Percentiles rank a stretch among this genome's conserved stretches.
These are phyloP conservation scores for Auriscalpium orientale DNA, from an alignment of 768 basidiomycete genomes.

Conservation along the genomic window DNA sequence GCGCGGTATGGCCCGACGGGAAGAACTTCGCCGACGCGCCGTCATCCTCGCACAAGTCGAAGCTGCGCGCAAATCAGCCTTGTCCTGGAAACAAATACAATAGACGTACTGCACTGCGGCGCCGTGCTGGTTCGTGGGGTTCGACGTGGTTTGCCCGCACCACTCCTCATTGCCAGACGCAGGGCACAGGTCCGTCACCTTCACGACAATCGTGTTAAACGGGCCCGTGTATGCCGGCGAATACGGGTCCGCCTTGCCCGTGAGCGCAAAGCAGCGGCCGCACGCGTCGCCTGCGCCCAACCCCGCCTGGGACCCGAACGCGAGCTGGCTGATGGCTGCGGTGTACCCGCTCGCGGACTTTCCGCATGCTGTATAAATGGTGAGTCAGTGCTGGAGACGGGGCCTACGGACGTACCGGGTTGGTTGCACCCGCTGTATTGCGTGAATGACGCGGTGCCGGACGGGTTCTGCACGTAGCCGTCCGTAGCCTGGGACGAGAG, in stretches of 20 bases:
- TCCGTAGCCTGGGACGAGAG: no score
- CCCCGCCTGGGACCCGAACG: slow-evolving; percentile 45
- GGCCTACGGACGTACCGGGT: slow-evolving; percentile 30
- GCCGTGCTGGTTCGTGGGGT: slow-evolving; percentile 35
- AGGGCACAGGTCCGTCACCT: slow-evolving; percentile 40
- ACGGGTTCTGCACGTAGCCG: slow-evolving; percentile 46
- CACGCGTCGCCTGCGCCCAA: slow-evolving; percentile 51
- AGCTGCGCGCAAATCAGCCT: slow-evolving; percentile 27
- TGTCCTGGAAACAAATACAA: background rate
- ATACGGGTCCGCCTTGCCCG: slow-evolving; percentile 43
- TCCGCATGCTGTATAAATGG: slow-evolving; percentile 38
- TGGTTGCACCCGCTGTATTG: slow-evolving; percentile 41
- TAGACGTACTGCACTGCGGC: slow-evolving; percentile 38
- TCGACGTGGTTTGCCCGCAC: slow-evolving; percentile 43
- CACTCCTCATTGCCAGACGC: slow-evolving; percentile 41
- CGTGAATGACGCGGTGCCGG: slow-evolving; percentile 51
- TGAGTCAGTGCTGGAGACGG: background rate
- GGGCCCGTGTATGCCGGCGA: slow-evolving; percentile 42
- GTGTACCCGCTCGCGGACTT: slow-evolving; percentile 40
- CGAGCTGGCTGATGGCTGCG: slow-evolving; percentile 50
- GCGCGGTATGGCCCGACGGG: slow-evolving; percentile 45
- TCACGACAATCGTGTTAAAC: slow-evolving; percentile 48
- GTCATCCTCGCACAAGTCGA: slow-evolving; percentile 55
- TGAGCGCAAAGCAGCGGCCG: slow-evolving; percentile 52
- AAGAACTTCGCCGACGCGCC: slow-evolving; percentile 47